Evolutionary conservation across 441 rosid genomes (phyloP).

Genomic region (Viola pubescens): DNA sequence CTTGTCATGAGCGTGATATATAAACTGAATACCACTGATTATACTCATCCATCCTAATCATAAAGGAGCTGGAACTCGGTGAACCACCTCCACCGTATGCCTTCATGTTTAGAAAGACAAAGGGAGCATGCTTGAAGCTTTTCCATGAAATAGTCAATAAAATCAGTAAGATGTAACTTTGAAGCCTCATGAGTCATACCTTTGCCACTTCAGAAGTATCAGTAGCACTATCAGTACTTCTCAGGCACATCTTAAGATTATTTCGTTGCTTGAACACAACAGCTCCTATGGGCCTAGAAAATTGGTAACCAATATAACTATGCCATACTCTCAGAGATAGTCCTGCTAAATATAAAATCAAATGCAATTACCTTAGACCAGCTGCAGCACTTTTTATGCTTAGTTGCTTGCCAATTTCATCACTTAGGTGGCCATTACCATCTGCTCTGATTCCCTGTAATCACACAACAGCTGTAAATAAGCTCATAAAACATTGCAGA

Average conservation of each 20-base stretch:
- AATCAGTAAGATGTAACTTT: conserved; percentile 2
- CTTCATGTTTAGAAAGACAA: conserved; percentile 28
- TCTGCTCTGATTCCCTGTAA: conserved; percentile 66
- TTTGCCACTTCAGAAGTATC: conserved; percentile 76
- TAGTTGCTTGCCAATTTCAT: conserved; percentile 38
- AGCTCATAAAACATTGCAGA: not conserved
- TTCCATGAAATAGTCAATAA: conserved; percentile 2
- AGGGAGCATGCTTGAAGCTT: conserved; percentile 1
- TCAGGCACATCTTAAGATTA: conserved; percentile 69
- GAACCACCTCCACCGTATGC: conserved; percentile 84
- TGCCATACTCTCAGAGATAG: conserved; percentile 1
- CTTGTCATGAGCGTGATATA: conserved; percentile 16
- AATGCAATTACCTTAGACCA: conserved; percentile 51
- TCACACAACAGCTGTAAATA: not conserved
- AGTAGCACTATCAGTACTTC: conserved; percentile 48
- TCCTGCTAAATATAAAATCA: not conserved
- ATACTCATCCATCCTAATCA: conserved; percentile 78
- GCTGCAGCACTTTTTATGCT: conserved; percentile 61
- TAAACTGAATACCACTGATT: conserved; percentile 49
- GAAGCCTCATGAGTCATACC: conserved; percentile 30
- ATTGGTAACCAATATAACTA: conserved; percentile 6
- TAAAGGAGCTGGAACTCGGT: conserved; percentile 59
- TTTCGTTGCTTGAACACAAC: conserved; percentile 55
- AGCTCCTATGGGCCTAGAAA: conserved; percentile 67
- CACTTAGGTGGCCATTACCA: conserved; percentile 47